phyloP scores from a whole-genome alignment of 371 early-diverging fungal species.

The Lichtheimia hyalospora region DNA sequence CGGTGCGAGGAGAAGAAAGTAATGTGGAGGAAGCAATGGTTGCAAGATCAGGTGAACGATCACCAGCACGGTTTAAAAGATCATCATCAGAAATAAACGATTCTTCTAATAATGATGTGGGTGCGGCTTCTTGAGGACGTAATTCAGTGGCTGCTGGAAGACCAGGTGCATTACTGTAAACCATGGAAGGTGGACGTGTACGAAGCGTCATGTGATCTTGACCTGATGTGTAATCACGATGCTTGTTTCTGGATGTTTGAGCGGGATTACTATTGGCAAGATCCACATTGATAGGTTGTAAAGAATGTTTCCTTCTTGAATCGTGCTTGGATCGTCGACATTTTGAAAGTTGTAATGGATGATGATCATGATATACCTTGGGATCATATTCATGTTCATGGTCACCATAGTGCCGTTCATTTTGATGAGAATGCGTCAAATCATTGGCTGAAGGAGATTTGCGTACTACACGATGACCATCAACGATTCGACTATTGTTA shows the following conservation, averaged over 20 bases:
- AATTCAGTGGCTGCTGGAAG: constrained; percentile 15
- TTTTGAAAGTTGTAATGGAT: neutral
- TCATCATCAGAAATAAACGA: constrained; percentile 6
- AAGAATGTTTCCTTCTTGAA: neutral
- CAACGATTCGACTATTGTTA: no score
- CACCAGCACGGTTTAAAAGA: neutral
- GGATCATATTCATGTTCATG: neutral
- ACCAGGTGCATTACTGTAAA: constrained; percentile 15
- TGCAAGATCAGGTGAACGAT: constrained; percentile 35
- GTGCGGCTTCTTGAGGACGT: constrained; percentile 14
- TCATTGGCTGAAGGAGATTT: no score
- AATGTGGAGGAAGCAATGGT: constrained; percentile 44
- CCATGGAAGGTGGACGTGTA: constrained; percentile 20
- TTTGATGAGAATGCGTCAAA: no score
- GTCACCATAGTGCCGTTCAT: no score
- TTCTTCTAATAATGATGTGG: constrained; percentile 15
- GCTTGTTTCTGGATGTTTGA: neutral
- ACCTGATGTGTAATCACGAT: neutral
- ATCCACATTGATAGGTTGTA: constrained; percentile 23
- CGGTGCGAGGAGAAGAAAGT: constrained; percentile 15
- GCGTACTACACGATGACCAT: no score
- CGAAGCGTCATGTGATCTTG: neutral
- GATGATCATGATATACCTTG: neutral
- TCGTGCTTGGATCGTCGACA: neutral
- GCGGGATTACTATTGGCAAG: no score